A percentile compares a stretch with the other conserved stretches of the same genome.
phyloP scores from a whole-genome alignment of 345 rosid species.

The Reutealis trisperma region DNA sequence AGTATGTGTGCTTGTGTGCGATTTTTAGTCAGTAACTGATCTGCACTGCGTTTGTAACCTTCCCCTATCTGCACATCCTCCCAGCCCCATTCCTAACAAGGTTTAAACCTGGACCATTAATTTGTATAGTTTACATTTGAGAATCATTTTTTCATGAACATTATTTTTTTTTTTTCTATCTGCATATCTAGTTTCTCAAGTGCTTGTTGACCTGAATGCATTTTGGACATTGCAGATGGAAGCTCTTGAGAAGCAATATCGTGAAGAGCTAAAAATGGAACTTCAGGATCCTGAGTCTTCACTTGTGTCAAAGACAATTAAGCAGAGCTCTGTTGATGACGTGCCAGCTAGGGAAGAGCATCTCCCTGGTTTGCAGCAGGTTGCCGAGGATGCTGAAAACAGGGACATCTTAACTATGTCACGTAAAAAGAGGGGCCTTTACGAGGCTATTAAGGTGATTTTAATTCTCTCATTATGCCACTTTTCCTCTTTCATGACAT shows the following conservation, averaged over 20 bases:
- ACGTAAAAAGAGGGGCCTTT: constrained; percentile 64
- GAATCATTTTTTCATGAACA: not conserved
- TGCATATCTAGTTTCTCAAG: not conserved
- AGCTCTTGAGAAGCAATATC: constrained; percentile 75
- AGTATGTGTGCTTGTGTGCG: not conserved
- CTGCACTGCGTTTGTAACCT: not conserved
- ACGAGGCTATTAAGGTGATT: constrained; percentile 67
- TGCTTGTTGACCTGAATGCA: not conserved
- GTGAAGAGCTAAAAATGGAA: constrained; percentile 74
- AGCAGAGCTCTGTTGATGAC: constrained; percentile 28
- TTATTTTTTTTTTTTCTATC: not conserved
- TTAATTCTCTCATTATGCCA: not conserved
- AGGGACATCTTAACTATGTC: constrained; percentile 51
- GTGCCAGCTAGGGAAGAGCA: constrained; percentile 39
- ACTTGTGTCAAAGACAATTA: constrained; percentile 21
- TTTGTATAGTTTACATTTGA: not conserved
- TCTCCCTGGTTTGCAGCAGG: constrained; percentile 39
- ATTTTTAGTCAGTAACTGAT: not conserved
- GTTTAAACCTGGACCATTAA: not conserved
- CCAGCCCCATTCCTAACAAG: not conserved
- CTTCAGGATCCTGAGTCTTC: constrained; percentile 41
- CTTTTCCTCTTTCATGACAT: not conserved
- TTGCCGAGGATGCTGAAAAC: constrained; percentile 41
- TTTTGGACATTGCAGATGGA: constrained; percentile 58
- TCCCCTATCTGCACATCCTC: not conserved